Evolutionary conservation across 225 moss, liverwort and hornwort species (phyloP).

Genomic region (Straminergon stramineum): DNA sequence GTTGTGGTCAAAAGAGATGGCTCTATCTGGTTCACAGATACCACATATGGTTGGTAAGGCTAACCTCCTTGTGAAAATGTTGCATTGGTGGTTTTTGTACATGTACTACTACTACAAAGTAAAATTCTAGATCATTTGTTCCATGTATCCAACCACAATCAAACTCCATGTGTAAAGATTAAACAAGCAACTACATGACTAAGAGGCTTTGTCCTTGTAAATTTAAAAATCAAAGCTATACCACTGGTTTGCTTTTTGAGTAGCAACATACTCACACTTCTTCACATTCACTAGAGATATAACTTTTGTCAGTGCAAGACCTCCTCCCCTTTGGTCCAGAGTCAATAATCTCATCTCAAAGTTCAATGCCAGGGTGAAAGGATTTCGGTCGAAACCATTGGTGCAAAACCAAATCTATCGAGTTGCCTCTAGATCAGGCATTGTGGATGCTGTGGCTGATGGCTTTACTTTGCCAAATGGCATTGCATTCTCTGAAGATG

Average conservation of each 20-base stretch:
- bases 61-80: not conserved
- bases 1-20: slow-evolving; percentile 42
- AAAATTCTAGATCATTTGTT: not conserved
- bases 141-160: not conserved
- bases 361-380: slow-evolving; percentile 8
- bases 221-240: not conserved
- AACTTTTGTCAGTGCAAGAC: no score
- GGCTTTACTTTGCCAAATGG: slow-evolving; percentile 33
- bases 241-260: not conserved
- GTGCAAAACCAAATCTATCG: slow-evolving; percentile 16
- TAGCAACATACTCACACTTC: not conserved
- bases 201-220: not conserved
- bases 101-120: not conserved
- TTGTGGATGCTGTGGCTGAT: slow-evolving; percentile 39
- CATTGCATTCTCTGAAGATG: slow-evolving; percentile 48
- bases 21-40: slow-evolving; percentile 52
- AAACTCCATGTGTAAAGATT: not conserved
- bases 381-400: slow-evolving; percentile 15
- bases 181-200: not conserved
- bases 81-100: not conserved
- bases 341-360: not conserved
- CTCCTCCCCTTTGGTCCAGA: not conserved
- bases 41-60: slow-evolving; percentile 49
- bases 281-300: not conserved
- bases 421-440: not conserved